Evolutionary conservation across 78 protist genomes (phyloP).

Genomic region (Dictyostelium discoideum): dicty_2.7 NC_007090.3:2755501-2756000

Average conservation of each 20-base stretch:
- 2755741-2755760: too few species aligned
- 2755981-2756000: background rate
- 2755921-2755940: background rate
- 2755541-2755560: slow-evolving; percentile 42
- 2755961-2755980: background rate
- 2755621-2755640: background rate
- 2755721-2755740: background rate
- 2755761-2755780: too few species aligned
- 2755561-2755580: background rate
- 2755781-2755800: background rate
- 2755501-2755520: slow-evolving; percentile 37
- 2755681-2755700: background rate
- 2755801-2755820: too few species aligned
- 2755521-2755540: background rate
- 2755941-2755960: background rate
- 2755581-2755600: slow-evolving; percentile 46
- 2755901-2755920: background rate
- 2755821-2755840: background rate
- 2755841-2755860: background rate
- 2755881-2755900: background rate
- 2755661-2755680: background rate
- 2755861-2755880: too few species aligned
- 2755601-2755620: slow-evolving; percentile 49
- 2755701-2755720: background rate
- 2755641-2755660: background rate